Conservation (phyloP, 106 monocot genomes). For the Apostasia ramifera region DNA sequence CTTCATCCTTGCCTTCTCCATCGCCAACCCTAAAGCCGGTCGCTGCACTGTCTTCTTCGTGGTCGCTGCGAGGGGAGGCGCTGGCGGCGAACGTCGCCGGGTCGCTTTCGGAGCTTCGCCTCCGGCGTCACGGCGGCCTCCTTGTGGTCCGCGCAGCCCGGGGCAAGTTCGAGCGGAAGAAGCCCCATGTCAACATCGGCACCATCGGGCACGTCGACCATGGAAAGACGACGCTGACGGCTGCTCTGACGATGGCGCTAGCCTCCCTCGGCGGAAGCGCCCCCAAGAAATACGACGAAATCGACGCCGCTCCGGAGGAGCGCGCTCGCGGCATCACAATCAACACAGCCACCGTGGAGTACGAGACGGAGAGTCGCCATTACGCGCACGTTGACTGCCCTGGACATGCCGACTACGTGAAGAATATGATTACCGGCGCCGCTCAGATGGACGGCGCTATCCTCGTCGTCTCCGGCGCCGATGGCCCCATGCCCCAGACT, state of each 20-base stretch:
- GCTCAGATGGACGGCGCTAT: conserved; percentile 85
- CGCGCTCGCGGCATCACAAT: conserved; percentile 77
- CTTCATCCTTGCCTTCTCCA: neutral
- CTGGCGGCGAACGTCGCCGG: neutral
- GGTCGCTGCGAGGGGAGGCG: neutral
- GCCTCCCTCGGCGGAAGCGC: conserved; percentile 33
- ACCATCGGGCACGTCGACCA: conserved; percentile 76
- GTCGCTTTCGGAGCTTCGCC: no score
- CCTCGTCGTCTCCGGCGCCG: conserved; percentile 64
- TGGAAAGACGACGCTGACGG: conserved; percentile 69
- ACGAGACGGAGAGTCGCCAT: conserved; percentile 66
- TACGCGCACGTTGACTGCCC: conserved; percentile 83
- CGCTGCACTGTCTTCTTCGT: conserved; percentile 13
- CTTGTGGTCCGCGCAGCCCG: conserved; percentile 49
- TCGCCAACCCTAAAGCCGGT: neutral
- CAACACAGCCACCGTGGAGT: conserved; percentile 83
- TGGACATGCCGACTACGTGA: conserved; percentile 73
- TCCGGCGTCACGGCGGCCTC: neutral
- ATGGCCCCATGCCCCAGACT: conserved; percentile 82
- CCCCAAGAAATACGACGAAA: conserved; percentile 73
- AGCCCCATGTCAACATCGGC: conserved; percentile 63
- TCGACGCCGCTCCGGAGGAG: conserved; percentile 81
- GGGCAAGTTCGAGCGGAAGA: conserved; percentile 56
- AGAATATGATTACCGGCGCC: conserved; percentile 80
- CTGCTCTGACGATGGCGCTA: conserved; percentile 63